Percentiles rank a stretch among this genome's conserved stretches.
Conservation (phyloP, 2,329 filamentous ascomycete species). For the Colletotrichum sp. region DNA sequence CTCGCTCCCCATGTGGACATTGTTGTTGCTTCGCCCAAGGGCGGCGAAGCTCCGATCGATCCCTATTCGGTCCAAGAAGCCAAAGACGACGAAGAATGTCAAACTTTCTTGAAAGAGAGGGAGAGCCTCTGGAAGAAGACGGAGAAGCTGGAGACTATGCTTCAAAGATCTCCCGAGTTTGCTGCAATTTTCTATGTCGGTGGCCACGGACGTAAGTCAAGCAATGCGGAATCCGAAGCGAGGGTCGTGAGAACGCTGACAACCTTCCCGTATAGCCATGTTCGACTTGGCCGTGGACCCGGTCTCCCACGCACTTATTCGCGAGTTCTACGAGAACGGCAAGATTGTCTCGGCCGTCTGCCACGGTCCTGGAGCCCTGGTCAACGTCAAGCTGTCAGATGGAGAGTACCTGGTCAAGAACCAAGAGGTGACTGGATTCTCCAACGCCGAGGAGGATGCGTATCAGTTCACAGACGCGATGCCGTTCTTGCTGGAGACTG, state of each 20-base stretch:
- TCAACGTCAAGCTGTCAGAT: not conserved
- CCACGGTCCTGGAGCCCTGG: not conserved
- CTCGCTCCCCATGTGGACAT: not conserved
- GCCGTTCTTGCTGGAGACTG: not conserved
- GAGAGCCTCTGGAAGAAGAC: not conserved
- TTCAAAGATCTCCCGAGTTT: not conserved
- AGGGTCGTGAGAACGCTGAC: not conserved
- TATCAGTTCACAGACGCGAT: not conserved
- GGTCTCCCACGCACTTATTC: not conserved
- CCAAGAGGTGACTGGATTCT: not conserved
- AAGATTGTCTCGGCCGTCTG: not conserved
- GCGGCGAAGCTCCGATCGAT: not conserved
- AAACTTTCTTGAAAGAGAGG: not conserved
- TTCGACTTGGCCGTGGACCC: not conserved
- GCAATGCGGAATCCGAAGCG: fast-evolving
- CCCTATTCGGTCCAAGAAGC: not conserved
- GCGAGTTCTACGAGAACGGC: not conserved
- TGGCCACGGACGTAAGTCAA: not conserved
- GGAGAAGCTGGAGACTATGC: not conserved
- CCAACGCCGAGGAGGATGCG: not conserved
- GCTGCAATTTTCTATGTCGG: not conserved
- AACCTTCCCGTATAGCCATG: not conserved
- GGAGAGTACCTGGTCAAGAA: not conserved
- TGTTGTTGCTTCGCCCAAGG: not conserved
- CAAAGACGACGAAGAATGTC: not conserved